Base-by-base conservation (phyloP, 2,329 filamentous ascomycete genomes). In the Aspergillus ustus region DNA sequence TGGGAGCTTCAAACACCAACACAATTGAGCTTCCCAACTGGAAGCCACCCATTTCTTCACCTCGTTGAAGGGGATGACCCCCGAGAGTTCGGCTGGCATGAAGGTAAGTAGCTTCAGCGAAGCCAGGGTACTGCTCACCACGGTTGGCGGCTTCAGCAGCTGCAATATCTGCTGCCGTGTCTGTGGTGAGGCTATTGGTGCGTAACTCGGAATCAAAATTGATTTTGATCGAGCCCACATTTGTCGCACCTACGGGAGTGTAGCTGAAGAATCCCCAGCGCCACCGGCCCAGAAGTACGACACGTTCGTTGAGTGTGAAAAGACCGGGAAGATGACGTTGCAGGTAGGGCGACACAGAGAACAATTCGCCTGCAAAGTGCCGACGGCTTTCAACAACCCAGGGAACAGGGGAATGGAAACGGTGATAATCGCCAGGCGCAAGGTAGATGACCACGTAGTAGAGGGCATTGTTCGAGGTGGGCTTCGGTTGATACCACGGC, bases 11-110 rank as follows among this genome's bases (percentile, higher is more conserved):
- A 73, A 99, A 99, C 0, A 99, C 93, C 56, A 99, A 82, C 44
- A 99, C 95, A 67, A 99, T 89, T 1, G 94, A 97, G 75, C 92
- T 97, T 20, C 95, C 95, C 3, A 99, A 84, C 81, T 96, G 92
- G 80, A 99, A 99, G 0, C 95, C 96, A 58, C 95, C 95, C 93
- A 99, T 98, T 78, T 99, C 95, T 74, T 98, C 94, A 40, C 95
- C 95, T 49, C 91, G 85, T 65, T 89, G 87, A 59, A 99, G 81
- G 1, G 94, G 90, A 74, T 98, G 89, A 2, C 96, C 95, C 20
- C 87, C 87, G 0, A 99, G 83, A 2, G 97, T 85, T 3, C 83
- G 79, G 71, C 91, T 96, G 1, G 94, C 92, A 17, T 83, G 84
- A 50, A 86, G 86, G 73, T 99, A 99, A 2, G 91, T 93, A 7